Percentiles rank a stretch among this genome's conserved stretches.
Conservation (phyloP, 805 yeast species). For the Pichia exigua region DNA sequence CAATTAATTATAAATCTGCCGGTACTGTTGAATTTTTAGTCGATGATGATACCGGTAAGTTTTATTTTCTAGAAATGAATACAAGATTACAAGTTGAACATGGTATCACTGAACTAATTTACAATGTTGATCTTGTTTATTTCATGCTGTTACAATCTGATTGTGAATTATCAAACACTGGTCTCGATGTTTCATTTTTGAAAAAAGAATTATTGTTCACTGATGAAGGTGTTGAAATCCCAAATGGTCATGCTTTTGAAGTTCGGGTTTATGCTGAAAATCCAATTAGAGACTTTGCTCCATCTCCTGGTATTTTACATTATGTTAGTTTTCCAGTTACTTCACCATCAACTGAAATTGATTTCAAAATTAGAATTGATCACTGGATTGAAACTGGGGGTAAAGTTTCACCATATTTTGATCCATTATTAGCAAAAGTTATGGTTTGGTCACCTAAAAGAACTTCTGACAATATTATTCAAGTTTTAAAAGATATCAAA, state of each 20-base stretch:
- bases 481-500: constrained; percentile 14
- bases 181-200: constrained; percentile 14
- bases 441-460: constrained; percentile 23
- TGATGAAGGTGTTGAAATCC: constrained; percentile 14
- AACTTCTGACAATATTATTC: constrained; percentile 18
- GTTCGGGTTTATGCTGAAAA: constrained; percentile 25
- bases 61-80: constrained; percentile 25
- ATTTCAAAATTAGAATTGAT: constrained; percentile 18
- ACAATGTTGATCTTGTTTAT: constrained; percentile 20
- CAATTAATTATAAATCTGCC: constrained; percentile 23
- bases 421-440: constrained; percentile 25
- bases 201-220: constrained; percentile 9
- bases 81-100: constrained; percentile 27
- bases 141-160: constrained; percentile 24
- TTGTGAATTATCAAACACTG: constrained; percentile 16
- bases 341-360: background rate
- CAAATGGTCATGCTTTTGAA: constrained; percentile 25
- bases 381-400: constrained; percentile 24
- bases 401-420: constrained; percentile 25
- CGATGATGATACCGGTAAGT: constrained; percentile 20
- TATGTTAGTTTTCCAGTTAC: constrained; percentile 14
- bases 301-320: constrained; percentile 24
- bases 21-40: constrained; percentile 27
- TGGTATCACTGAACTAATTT: constrained; percentile 23
- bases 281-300: constrained; percentile 22